Conservation (phyloP, 257 asterid genomes). For the Craterostigma plantagineum region DNA sequence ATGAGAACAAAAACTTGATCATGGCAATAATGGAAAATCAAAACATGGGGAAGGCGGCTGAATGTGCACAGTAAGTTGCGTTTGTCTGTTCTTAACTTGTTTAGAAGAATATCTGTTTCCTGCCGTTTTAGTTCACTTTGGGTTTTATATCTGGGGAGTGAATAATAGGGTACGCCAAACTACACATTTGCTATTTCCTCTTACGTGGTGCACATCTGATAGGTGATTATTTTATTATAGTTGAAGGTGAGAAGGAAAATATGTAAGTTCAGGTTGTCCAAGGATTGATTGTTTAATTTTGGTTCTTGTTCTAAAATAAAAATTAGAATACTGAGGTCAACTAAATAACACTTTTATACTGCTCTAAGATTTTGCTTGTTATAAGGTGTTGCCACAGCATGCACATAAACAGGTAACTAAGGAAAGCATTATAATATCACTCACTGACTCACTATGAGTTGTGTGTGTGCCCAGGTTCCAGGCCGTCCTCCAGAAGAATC, state of each 20-base stretch:
- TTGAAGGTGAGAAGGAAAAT: too few relatives aligned
- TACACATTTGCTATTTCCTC: too few relatives aligned
- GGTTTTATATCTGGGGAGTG: not conserved
- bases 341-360: too few relatives aligned
- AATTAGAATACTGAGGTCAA: too few relatives aligned
- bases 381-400: too few relatives aligned
- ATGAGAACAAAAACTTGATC: slow-evolving; percentile 85
- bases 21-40: slow-evolving; percentile 86
- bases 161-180: too few relatives aligned
- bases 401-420: not conserved
- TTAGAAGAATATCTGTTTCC: slow-evolving; percentile 2
- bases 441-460: not conserved
- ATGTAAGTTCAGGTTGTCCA: too few relatives aligned
- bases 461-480: slow-evolving; percentile 40
- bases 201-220: too few relatives aligned
- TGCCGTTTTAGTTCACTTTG: not conserved
- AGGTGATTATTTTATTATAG: too few relatives aligned
- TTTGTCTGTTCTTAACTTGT: not conserved
- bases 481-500: slow-evolving; percentile 77
- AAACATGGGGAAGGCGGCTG: slow-evolving; percentile 71
- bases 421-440: not conserved
- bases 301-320: too few relatives aligned
- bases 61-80: slow-evolving; percentile 81
- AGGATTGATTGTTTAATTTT: too few relatives aligned
- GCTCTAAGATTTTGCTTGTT: too few relatives aligned